phyloP scores from a whole-genome alignment of 768 basidiomycete genomes.

The Kondoa subrosea region DNA sequence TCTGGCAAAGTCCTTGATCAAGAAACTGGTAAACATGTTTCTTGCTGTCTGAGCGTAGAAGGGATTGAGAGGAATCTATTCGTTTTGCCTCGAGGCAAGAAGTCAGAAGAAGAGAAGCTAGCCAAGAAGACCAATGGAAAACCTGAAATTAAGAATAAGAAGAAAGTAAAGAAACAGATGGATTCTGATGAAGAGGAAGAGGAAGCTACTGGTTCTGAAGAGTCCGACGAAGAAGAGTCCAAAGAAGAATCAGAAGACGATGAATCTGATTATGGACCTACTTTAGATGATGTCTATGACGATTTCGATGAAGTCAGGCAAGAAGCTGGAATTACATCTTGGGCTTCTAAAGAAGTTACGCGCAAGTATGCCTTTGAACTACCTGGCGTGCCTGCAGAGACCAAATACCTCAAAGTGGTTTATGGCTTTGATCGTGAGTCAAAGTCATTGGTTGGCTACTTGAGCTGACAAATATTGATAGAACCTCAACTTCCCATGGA shows the following conservation, averaged over 20 bases:
- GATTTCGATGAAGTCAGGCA: slow-evolving; percentile 69
- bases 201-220: background rate
- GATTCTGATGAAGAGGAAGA: slow-evolving; percentile 18
- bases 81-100: slow-evolving; percentile 57
- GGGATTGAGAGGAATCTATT: slow-evolving; percentile 80
- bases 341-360: slow-evolving; percentile 67
- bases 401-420: slow-evolving; percentile 80
- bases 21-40: slow-evolving; percentile 43
- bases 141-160: too few relatives aligned
- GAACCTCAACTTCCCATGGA: slow-evolving; percentile 42
- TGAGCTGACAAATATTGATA: background rate
- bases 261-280: slow-evolving; percentile 61
- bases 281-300: slow-evolving; percentile 50
- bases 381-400: slow-evolving; percentile 60
- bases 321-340: slow-evolving; percentile 54
- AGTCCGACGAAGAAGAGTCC: slow-evolving; percentile 3
- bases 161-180: background rate
- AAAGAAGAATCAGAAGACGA: slow-evolving; percentile 39
- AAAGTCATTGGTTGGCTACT: background rate
- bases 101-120: slow-evolving; percentile 36
- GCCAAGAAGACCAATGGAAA: background rate
- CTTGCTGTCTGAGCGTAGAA: slow-evolving; percentile 70
- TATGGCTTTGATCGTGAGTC: slow-evolving; percentile 68
- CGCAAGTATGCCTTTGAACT: slow-evolving; percentile 86
- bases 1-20: slow-evolving; percentile 69